Conservation (phyloP, 352 stramenopile species). For the Globisporangium abappressorium region DNA sequence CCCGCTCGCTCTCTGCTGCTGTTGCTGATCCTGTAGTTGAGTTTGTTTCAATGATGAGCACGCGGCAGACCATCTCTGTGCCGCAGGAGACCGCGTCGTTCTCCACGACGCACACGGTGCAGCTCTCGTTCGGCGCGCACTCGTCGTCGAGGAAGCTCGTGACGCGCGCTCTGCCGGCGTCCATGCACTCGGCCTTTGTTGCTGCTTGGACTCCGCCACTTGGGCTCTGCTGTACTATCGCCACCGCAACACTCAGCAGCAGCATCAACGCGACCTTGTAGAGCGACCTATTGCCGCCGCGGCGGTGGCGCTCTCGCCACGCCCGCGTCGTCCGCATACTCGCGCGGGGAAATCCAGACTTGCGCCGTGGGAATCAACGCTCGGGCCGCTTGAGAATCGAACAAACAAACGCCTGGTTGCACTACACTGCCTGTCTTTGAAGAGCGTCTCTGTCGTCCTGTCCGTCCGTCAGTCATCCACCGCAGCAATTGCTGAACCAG, state of each 20-base stretch:
- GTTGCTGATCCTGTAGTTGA: neutral
- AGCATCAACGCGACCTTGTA: neutral
- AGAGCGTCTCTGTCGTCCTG: neutral
- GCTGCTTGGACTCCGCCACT: neutral
- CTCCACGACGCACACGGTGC: slow-evolving; percentile 14
- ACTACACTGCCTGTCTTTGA: neutral
- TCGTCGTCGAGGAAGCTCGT: neutral
- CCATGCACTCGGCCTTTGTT: neutral
- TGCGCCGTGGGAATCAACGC: neutral
- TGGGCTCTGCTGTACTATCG: neutral
- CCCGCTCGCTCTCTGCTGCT: neutral
- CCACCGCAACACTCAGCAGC: neutral
- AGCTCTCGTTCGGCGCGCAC: slow-evolving; percentile 1
- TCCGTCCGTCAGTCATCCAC: too few relatives aligned
- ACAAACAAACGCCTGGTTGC: neutral
- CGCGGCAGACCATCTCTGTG: slow-evolving; percentile 7
- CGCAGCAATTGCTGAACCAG: too few relatives aligned
- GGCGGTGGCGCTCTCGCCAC: neutral
- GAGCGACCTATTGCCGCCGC: too few relatives aligned
- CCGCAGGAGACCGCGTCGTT: neutral
- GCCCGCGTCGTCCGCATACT: neutral
- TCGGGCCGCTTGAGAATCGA: too few relatives aligned
- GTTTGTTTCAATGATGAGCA: neutral
- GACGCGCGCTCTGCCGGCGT: slow-evolving; percentile 4
- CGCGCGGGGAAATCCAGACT: neutral